Conservation (phyloP, 202 grass and related monocot species). For the Panicum virgatum region DNA sequence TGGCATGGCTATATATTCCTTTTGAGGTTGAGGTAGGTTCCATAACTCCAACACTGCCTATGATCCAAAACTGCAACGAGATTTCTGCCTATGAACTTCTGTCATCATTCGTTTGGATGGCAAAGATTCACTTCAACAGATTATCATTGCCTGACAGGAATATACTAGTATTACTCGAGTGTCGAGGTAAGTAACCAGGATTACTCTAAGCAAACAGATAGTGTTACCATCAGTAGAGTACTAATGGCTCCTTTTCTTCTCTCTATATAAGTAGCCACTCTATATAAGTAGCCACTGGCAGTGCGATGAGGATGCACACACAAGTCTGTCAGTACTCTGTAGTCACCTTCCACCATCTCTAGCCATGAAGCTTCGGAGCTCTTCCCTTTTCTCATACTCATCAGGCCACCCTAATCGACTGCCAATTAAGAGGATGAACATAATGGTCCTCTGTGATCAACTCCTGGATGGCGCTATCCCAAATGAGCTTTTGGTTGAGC, state of each 20-base stretch:
- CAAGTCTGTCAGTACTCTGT: background rate
- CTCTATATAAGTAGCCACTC: constrained; percentile 7
- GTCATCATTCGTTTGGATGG: constrained; percentile 19
- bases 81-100: constrained; percentile 10
- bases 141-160: background rate
- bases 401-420: background rate
- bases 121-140: constrained; percentile 24
- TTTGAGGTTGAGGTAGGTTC: background rate
- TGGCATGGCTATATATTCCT: background rate
- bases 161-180: background rate
- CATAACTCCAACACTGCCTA: background rate
- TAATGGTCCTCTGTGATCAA: background rate
- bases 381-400: background rate
- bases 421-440: background rate
- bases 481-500: constrained; percentile 31
- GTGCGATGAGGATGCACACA: background rate
- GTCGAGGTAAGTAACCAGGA: background rate
- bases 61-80: background rate
- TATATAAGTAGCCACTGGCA: constrained; percentile 1
- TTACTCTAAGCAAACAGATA: background rate
- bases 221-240: background rate
- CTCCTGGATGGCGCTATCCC: constrained; percentile 24
- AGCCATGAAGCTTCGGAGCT: background rate
- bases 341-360: background rate
- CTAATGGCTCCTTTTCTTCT: background rate